phyloP scores from a whole-genome alignment of 2,329 filamentous ascomycete species.

The Sporothrix globosa region DNA sequence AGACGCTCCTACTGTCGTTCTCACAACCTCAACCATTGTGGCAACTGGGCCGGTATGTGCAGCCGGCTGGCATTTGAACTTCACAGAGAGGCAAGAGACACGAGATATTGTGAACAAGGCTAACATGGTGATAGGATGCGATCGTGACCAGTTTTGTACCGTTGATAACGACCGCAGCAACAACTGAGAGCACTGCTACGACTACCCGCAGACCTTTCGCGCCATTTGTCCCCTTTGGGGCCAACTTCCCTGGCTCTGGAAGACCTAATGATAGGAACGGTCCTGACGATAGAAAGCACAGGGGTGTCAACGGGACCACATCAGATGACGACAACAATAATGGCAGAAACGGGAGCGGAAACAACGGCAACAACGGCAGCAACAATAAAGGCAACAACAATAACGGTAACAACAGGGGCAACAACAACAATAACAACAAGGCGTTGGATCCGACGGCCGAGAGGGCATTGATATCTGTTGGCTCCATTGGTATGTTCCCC shows the following conservation, averaged over 20 bases:
- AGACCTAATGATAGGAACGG: neutral
- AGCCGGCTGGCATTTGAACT: too few relatives aligned
- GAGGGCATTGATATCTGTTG: slow-evolving; percentile 42
- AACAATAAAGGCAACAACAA: slow-evolving; percentile 28
- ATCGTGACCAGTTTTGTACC: slow-evolving; percentile 29
- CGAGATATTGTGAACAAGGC: neutral
- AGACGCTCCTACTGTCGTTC: neutral
- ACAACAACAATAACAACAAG: slow-evolving; percentile 27
- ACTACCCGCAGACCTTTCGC: slow-evolving; percentile 1
- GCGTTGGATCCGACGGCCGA: slow-evolving; percentile 39
- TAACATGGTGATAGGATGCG: slow-evolving; percentile 17
- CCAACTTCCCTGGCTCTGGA: slow-evolving; percentile 11
- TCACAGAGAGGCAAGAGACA: neutral
- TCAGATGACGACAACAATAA: slow-evolving; percentile 6
- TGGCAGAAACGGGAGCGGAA: neutral
- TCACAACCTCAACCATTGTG: slow-evolving; percentile 28
- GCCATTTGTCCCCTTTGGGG: slow-evolving; percentile 7
- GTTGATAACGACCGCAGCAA: slow-evolving; percentile 25
- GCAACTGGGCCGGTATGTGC: slow-evolving; percentile 23
- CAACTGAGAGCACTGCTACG: slow-evolving; percentile 1
- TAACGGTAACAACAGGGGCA: slow-evolving; percentile 6
- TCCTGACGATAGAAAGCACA: slow-evolving; percentile 31
- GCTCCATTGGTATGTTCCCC: slow-evolving; percentile 43
- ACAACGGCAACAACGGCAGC: slow-evolving; percentile 11
- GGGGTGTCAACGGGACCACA: slow-evolving; percentile 9